A percentile compares a stretch with the other conserved stretches of the same genome.
Evolutionary conservation across 1,284 basidiomycete species (phyloP).

Genomic region (Naganishia sp.): DNA sequence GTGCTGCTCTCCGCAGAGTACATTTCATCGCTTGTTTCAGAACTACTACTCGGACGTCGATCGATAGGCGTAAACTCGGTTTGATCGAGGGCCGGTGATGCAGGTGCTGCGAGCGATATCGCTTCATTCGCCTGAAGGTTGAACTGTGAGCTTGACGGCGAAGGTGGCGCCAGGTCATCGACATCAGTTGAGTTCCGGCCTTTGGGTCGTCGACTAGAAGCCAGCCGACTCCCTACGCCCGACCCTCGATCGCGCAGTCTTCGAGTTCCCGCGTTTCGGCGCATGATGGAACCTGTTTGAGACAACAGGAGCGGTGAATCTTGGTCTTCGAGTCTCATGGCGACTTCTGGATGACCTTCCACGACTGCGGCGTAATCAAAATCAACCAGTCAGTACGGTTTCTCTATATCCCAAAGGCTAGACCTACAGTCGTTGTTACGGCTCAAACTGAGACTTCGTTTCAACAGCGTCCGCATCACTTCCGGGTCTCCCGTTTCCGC

Average conservation of each 20-base stretch:
- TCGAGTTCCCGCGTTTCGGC: constrained; percentile 79
- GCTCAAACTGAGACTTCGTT: constrained; percentile 85
- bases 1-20: constrained; percentile 36
- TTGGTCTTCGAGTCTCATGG: constrained; percentile 63
- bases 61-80: background rate
- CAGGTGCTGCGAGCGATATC: background rate
- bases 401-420: background rate
- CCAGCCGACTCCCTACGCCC: constrained; percentile 72
- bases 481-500: constrained; percentile 74
- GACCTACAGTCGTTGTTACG: constrained; percentile 76
- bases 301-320: constrained; percentile 88
- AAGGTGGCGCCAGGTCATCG: constrained; percentile 10
- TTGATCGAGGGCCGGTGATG: background rate
- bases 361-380: constrained; percentile 36
- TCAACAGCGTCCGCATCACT: constrained; percentile 74
- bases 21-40: constrained; percentile 40
- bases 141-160: constrained; percentile 2
- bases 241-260: constrained; percentile 86
- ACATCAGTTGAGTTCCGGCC: background rate
- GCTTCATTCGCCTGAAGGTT: background rate
- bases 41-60: constrained; percentile 11
- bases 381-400: background rate
- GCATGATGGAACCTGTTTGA: constrained; percentile 79
- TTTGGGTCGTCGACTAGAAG: constrained; percentile 67
- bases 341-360: constrained; percentile 40